phyloP scores from a whole-genome alignment of 139 green algal species.

The Tetraselmis striata region DNA sequence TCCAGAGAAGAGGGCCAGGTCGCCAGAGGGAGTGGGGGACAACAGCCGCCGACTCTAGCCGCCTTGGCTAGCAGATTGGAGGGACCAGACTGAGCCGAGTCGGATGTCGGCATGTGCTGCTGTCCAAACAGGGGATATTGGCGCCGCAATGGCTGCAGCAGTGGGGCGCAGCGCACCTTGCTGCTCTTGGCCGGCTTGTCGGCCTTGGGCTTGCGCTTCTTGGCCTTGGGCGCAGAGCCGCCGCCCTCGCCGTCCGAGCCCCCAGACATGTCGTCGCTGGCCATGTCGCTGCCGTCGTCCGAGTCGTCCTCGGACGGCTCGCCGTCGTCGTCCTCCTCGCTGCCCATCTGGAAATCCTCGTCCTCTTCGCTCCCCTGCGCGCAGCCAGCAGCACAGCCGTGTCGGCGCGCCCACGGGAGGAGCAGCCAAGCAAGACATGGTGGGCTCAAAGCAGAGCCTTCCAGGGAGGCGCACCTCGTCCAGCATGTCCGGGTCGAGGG shows the following conservation, averaged over 20 bases:
- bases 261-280: background rate
- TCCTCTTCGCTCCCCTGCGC: conserved; percentile 12
- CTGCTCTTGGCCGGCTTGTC: conserved; percentile 32
- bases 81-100: too few relatives aligned
- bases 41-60: background rate
- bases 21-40: too few relatives aligned
- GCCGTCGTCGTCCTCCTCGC: conserved; percentile 31
- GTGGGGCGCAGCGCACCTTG: too few relatives aligned
- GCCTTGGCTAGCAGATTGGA: background rate
- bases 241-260: background rate
- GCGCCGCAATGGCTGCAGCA: too few relatives aligned
- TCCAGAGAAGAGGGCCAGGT: too few relatives aligned
- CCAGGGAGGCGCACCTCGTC: background rate
- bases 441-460: too few relatives aligned
- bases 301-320: conserved; percentile 1
- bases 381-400: background rate
- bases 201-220: conserved; percentile 30
- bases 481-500: background rate
- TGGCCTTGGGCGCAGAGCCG: background rate
- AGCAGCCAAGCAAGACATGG: background rate
- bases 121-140: too few relatives aligned
- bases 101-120: too few relatives aligned
- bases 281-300: conserved; percentile 17
- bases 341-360: conserved; percentile 9
- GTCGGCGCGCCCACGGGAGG: background rate